These are phyloP conservation scores for Microcyclospora pomicola DNA, from an alignment of 2,329 filamentous ascomycete genomes.

Conservation along the genomic window DNA sequence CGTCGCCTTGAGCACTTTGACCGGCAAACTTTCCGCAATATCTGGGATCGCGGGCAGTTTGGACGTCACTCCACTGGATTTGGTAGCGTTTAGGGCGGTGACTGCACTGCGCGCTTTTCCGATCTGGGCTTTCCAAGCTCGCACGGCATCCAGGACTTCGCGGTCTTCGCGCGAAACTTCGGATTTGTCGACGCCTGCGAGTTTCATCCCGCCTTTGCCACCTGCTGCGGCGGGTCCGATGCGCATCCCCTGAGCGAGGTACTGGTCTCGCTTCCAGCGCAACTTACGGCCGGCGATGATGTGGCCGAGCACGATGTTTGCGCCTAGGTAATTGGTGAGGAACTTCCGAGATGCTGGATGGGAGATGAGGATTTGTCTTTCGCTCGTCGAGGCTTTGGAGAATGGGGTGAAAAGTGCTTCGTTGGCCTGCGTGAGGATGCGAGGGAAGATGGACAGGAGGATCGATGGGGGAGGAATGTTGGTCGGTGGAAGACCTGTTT, in stretches of 20 bases:
- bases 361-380: conserved; percentile 47
- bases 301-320: conserved; percentile 57
- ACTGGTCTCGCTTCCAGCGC: conserved; percentile 81
- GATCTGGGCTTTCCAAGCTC: conserved; percentile 60
- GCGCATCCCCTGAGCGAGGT: conserved; percentile 74
- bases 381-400: conserved; percentile 30
- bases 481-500: conserved; percentile 45
- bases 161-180: conserved; percentile 74
- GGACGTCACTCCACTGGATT: conserved; percentile 21
- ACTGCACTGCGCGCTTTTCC: conserved; percentile 51
- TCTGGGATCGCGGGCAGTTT: conserved; percentile 45
- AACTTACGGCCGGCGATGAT: conserved; percentile 73
- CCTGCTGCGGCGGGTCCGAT: conserved; percentile 61
- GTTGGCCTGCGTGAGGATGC: conserved; percentile 53
- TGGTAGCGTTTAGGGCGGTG: conserved; percentile 30
- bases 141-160: conserved; percentile 64
- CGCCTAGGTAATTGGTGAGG: conserved; percentile 47
- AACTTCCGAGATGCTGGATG: conserved; percentile 50
- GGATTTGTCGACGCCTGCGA: conserved; percentile 69
- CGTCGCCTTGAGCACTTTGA: conserved; percentile 46
- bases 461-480: conserved; percentile 84
- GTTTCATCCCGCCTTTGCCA: conserved; percentile 74
- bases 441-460: conserved; percentile 61
- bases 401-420: conserved; percentile 52
- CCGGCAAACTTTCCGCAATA: conserved; percentile 52